phyloP scores from a whole-genome alignment of 1,284 basidiomycete species.

The Heliocybe sulcata region DNA sequence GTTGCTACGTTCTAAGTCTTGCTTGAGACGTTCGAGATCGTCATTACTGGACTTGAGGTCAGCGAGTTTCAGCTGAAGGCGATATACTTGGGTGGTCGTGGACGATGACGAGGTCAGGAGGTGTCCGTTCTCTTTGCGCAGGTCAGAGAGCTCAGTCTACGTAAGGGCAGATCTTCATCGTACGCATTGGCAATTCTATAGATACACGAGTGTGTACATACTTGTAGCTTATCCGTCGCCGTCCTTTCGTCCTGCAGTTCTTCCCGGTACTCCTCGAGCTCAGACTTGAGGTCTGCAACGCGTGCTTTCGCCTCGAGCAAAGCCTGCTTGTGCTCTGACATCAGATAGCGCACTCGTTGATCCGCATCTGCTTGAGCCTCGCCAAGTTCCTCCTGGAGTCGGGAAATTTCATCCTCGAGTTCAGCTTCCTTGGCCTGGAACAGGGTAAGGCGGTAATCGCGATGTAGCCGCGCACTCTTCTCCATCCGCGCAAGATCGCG shows the following conservation, averaged over 20 bases:
- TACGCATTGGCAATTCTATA: conserved; percentile 2
- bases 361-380: conserved; percentile 35
- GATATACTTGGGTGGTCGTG: conserved; percentile 42
- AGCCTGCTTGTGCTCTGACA: conserved; percentile 22
- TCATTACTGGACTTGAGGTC: conserved; percentile 41
- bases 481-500: conserved; percentile 45
- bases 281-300: conserved; percentile 12
- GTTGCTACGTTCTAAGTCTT: conserved; percentile 48
- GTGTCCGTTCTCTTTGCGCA: conserved; percentile 40
- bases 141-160: conserved; percentile 28
- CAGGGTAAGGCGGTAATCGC: conserved; percentile 56
- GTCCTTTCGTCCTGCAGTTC: conserved; percentile 28
- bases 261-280: conserved; percentile 25
- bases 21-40: conserved; percentile 47
- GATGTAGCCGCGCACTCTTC: conserved; percentile 44
- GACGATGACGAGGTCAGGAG: conserved; percentile 38
- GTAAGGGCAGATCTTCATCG: conserved; percentile 2
- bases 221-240: conserved; percentile 31
- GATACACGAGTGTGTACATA: conserved; percentile 10
- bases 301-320: conserved; percentile 15
- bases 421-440: conserved; percentile 57
- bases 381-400: conserved; percentile 31
- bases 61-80: conserved; percentile 49
- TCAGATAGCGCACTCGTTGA: conserved; percentile 11
- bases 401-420: conserved; percentile 33